Percentiles rank a stretch among this genome's conserved stretches.
Conservation (phyloP, 805 yeast genomes). For the Phaffomyces antillensis region DNA sequence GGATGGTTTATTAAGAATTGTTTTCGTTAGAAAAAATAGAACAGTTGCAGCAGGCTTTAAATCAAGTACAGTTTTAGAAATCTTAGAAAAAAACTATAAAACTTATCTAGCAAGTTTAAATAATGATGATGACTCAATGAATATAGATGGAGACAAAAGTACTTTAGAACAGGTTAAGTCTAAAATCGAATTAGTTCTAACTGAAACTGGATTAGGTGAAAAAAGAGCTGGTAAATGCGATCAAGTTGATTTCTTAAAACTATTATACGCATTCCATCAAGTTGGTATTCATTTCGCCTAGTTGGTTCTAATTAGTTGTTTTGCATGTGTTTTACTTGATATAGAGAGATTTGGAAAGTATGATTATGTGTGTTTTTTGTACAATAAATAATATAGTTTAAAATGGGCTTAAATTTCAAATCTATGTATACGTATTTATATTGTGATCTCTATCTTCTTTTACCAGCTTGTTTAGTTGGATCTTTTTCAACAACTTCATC, state of each 20-base stretch:
- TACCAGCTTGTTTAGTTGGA: constrained; percentile 37
- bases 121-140: constrained; percentile 32
- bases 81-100: constrained; percentile 82
- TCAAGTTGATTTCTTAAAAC: constrained; percentile 84
- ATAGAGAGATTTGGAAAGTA: too few species aligned
- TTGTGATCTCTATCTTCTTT: constrained; percentile 40
- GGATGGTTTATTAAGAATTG: constrained; percentile 91
- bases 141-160: constrained; percentile 24
- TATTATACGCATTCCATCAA: constrained; percentile 90
- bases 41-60: constrained; percentile 91
- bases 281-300: constrained; percentile 94
- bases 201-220: constrained; percentile 74
- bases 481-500: constrained; percentile 82
- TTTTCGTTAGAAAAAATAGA: constrained; percentile 89
- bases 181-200: constrained; percentile 66
- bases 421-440: background rate
- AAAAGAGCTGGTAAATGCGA: constrained; percentile 92
- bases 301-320: constrained; percentile 51
- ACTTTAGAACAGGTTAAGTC: constrained; percentile 45
- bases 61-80: constrained; percentile 68
- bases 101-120: constrained; percentile 51
- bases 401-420: background rate
- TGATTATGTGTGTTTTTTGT: background rate
- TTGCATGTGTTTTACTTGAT: background rate
- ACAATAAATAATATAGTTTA: background rate